Evolutionary conservation across 768 basidiomycete species (phyloP), one percentile per base, ranked within the genome.

Genomic region (Agrocybe pediades): DNA sequence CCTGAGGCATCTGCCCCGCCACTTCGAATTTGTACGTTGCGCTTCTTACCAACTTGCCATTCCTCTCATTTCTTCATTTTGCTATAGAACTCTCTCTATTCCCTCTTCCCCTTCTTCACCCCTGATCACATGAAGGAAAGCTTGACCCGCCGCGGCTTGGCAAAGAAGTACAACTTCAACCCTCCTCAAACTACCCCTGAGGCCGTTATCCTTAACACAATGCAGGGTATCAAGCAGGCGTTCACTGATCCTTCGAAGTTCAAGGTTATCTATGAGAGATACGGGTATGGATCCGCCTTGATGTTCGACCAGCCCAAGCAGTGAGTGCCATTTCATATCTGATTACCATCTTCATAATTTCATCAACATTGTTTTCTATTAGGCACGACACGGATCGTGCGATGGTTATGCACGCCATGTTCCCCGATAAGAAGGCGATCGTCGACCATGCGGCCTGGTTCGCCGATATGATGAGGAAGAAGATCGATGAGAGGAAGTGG

Each of bases 71-170:
- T 24, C 25, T 40, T 23, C 7, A 75, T 55, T 63, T 49, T 9
- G 6, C 78, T 44, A 65, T 68, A 60, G 81, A 76, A 69, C 68
- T 83, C 79, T 11, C 67, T 74, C 15, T 86, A 88, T 61, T 80
- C 75, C 1, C 73, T 80, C 57, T 90, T 87, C 76, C 87, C 89
- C 9, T 84, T 89, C 76, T 72, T 84, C 69, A 80, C 81, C 0
- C 87, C 87, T 15, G 54, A 59, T 17, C 65, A 70, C 47, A 72
- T 75, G 73, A 64, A 71, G 51, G 58, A 70, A 7, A 70, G 65
- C 21, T 65, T 83, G 20, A 71, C 72, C 1, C 65, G 65, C 23
- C 79, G 75, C 47, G 73, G 70, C 1, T 57, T 76, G 19, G 67
- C 63, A 4, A 62, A 62, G 21, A 67, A 72, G 49, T 82, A 81